These are phyloP conservation scores for Monilinia fructigena DNA, from an alignment of 2,329 filamentous ascomycete species.

Conservation along the genomic window DNA sequence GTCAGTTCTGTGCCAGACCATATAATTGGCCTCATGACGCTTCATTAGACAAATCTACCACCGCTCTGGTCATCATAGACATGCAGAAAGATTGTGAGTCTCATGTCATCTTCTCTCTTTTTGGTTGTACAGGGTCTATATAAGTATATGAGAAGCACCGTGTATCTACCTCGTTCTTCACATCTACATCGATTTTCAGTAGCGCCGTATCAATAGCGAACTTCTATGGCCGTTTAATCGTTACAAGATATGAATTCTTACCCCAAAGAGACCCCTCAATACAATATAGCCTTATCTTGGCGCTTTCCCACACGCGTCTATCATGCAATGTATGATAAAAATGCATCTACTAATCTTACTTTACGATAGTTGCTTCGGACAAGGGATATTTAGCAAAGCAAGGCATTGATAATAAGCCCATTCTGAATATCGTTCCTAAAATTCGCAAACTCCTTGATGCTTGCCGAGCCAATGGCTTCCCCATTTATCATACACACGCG, in stretches of 20 bases:
- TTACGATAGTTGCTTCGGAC: slow-evolving; percentile 12
- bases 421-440: slow-evolving; percentile 47
- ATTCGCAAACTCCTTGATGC: slow-evolving; percentile 44
- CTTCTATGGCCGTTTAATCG: background rate
- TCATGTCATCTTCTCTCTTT: background rate
- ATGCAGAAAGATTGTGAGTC: slow-evolving; percentile 53
- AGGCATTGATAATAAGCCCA: slow-evolving; percentile 45
- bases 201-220: background rate
- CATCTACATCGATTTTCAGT: background rate
- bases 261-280: background rate
- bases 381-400: slow-evolving; percentile 48
- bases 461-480: slow-evolving; percentile 44
- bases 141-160: background rate
- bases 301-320: no score
- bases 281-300: no score
- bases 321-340: background rate
- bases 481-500: slow-evolving; percentile 53
- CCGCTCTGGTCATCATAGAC: slow-evolving; percentile 54
- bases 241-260: background rate
- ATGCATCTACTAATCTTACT: background rate
- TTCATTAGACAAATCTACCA: slow-evolving; percentile 44
- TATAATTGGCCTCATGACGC: slow-evolving; percentile 46
- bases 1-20: slow-evolving; percentile 33
- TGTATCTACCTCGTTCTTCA: background rate
- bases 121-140: background rate